Evolutionary conservation across 2,329 filamentous ascomycete species (phyloP).

Genomic region (Botryotinia globosa): DNA sequence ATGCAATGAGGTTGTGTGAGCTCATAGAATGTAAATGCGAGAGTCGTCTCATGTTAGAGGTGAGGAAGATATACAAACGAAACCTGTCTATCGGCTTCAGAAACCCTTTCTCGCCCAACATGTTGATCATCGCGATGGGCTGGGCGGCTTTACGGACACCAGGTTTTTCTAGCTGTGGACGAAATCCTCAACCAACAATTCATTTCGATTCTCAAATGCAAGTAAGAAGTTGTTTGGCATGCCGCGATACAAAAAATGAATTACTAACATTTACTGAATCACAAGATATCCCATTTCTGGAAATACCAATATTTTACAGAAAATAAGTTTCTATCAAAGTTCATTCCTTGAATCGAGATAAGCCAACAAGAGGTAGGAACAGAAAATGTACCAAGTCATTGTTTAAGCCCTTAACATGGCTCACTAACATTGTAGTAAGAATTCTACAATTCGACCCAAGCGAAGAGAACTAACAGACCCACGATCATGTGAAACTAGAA

Average conservation of each 20-base stretch:
- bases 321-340: background rate
- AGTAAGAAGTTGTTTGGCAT: background rate
- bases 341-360: background rate
- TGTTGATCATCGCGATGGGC: background rate
- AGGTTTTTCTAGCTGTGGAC: background rate
- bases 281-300: background rate
- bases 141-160: background rate
- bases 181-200: background rate
- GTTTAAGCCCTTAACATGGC: background rate
- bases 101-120: background rate
- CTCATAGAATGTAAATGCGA: background rate
- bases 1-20: background rate
- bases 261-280: background rate
- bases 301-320: fast-evolving
- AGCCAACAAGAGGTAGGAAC: background rate
- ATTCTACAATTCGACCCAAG: background rate
- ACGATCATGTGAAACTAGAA: background rate
- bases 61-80: background rate
- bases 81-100: background rate
- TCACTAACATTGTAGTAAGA: background rate
- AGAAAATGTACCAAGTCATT: background rate
- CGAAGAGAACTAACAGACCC: background rate
- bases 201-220: background rate
- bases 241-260: background rate
- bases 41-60: background rate